These are phyloP conservation scores for Lindgomyces ingoldianus DNA, from an alignment of 495 filamentous ascomycete species.

Conservation along the genomic window DNA sequence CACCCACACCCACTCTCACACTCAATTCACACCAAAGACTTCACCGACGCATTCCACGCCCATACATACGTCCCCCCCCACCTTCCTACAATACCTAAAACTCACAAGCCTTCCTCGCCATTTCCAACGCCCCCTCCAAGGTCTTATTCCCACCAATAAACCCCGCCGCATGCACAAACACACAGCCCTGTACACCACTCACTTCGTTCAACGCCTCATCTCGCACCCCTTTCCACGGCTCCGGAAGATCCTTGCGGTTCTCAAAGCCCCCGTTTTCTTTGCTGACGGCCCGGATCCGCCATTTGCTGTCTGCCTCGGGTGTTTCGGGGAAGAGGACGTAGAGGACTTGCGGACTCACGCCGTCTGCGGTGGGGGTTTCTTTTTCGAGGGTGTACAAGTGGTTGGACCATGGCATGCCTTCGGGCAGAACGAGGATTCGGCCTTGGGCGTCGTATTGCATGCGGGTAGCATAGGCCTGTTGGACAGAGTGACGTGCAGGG, in stretches of 20 bases:
- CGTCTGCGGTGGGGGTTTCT: constrained; percentile 46
- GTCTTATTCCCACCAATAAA: constrained; percentile 96
- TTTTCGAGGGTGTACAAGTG: constrained; percentile 88
- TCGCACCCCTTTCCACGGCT: constrained; percentile 84
- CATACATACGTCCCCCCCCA: too few relatives aligned
- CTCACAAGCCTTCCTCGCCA: constrained; percentile 75
- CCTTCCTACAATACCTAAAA: constrained; percentile 44
- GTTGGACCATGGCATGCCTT: constrained; percentile 87
- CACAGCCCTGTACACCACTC: constrained; percentile 69
- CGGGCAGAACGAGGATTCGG: constrained; percentile 74
- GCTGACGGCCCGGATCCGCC: constrained; percentile 89
- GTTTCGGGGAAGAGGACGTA: constrained; percentile 95
- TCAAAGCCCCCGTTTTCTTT: constrained; percentile 78
- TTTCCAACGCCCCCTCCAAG: constrained; percentile 81
- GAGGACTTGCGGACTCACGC: constrained; percentile 58
- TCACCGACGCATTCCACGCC: too few relatives aligned
- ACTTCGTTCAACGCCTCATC: constrained; percentile 79
- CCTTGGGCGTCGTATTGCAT: constrained; percentile 68
- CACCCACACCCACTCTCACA: too few relatives aligned
- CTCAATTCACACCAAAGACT: too few relatives aligned
- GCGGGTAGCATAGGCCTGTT: constrained; percentile 66
- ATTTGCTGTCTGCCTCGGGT: constrained; percentile 67
- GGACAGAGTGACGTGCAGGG: constrained; percentile 78
- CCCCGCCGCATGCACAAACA: constrained; percentile 92
- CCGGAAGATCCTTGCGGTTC: constrained; percentile 86